Base-by-base conservation (phyloP, 2,329 filamentous ascomycete species). In the Bipolaris victoriae region DNA sequence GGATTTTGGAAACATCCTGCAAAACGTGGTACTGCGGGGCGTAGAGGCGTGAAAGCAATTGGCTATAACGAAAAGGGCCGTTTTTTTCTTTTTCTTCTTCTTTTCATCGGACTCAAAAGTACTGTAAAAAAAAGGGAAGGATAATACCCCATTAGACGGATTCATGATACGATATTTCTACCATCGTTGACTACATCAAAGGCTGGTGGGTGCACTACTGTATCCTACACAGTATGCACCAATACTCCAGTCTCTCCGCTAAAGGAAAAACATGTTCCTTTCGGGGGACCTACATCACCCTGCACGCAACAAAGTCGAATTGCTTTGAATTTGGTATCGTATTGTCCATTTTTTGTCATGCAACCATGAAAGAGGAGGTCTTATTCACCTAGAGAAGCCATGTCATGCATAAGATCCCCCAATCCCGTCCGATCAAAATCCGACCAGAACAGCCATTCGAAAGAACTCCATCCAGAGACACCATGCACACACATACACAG, bases 261-360 rank as follows among this genome's bases (percentile, higher is more conserved):
- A 9, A 35, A 20, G 18, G 26, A 15, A 16, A n/a, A 35, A 24
- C 15, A 37, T 24, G 22, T 26, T 24, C 22, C 33, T 40, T 26
- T n/a, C 18, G 16, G 13, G 45, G n/a, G 45, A 50, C 37, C 45
- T 39, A 45, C 50, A 54, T 63, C 59, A 57, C 53, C 36, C 59
- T 52, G 49, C 62, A 48, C 57, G 40, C 53, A 65, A 53, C 18
- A 35, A 35, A 35, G 39, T 37, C 44, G 39, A 41, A 41, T 54
- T 52, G 40, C 37, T 49, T 58, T 58, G 45, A 49, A 57, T 47
- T 39, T 56, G 52, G 59, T 58, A 66, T 62, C 57, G 57, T 56
- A 53, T 68, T 71, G 67, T 73, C 66, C 72, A 71, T 75, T 72
- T 67, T 72, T 72, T 72, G 63, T 73, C 74, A 76, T 76, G 73